Evolutionary conservation across 257 asterid genomes (phyloP).

Genomic region (Datura wrightii): DNA sequence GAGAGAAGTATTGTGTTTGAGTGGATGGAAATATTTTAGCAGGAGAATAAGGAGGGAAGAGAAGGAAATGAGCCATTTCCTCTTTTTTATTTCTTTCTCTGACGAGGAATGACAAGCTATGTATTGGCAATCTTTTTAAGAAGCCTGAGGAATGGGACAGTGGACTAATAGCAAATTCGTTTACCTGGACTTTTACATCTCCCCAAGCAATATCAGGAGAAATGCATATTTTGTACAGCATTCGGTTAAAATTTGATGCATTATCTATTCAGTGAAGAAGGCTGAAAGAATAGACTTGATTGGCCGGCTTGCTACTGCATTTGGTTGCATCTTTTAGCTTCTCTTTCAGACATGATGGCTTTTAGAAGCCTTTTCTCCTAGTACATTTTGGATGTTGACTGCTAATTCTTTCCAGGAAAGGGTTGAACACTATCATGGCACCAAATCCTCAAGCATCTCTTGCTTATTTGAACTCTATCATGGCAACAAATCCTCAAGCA

Average conservation of each 20-base stretch:
- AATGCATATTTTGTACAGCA: not conserved
- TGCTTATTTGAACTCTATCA: slow-evolving; percentile 47
- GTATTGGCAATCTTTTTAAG: not conserved
- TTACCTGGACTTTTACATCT: not conserved
- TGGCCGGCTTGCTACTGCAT: slow-evolving; percentile 24
- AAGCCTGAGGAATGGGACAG: slow-evolving; percentile 21
- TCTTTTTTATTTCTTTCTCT: slow-evolving; percentile 5
- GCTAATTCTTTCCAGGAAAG: slow-evolving; percentile 58
- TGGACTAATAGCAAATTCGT: slow-evolving; percentile 18
- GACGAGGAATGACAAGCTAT: not conserved
- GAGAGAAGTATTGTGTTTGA: not conserved
- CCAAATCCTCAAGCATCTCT: slow-evolving; percentile 52
- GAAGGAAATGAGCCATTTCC: not conserved
- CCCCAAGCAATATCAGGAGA: not conserved
- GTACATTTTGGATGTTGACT: slow-evolving; percentile 29
- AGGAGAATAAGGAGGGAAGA: not conserved
- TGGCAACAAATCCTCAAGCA: slow-evolving; percentile 50
- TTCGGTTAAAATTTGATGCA: slow-evolving; percentile 4
- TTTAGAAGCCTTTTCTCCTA: not conserved
- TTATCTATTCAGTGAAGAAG: slow-evolving; percentile 11
- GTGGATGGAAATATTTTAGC: slow-evolving; percentile 19
- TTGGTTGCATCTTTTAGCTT: not conserved
- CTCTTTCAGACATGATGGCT: not conserved
- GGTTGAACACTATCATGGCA: slow-evolving; percentile 53
- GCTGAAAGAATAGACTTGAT: slow-evolving; percentile 24